Base-by-base conservation (phyloP, 2,329 filamentous ascomycete genomes). In the Botrytis sinoallii region DNA sequence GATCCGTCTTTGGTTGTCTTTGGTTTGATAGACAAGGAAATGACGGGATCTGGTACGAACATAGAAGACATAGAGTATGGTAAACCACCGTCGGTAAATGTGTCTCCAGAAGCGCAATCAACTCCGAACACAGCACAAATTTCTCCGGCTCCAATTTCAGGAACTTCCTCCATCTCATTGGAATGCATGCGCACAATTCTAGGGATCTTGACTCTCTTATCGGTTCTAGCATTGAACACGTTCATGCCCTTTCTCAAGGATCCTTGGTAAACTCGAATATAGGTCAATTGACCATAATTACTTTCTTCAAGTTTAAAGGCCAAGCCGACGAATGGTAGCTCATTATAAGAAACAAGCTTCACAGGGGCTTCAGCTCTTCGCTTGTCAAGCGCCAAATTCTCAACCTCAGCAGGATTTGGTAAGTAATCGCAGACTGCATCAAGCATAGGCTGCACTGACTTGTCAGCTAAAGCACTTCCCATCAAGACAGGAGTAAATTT, bases 281-380 rank as follows among this genome's bases (percentile, higher is more conserved):
- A 99, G 72, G 96, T 99, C 81, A 99, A 89, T 84, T 99, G 96
- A 61, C 96, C 96, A 80, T 97, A 99, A 83, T 97, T 98, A 85
- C 95, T 97, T 85, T 99, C 96, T 87, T 99, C 96, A 35, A 99
- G 90, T 87, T 99, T 99, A 88, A 99, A 99, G 16, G 96, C 96
- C 76, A 99, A 87, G 68, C 96, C 96, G 73, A 98, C 94, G 80
- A 98, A 98, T 0, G 96, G 96, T 38, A 97, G 86, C 35, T 93
- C 92, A 84, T 97, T 96, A 86, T 98, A 98, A 1, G 95, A 94
- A 29, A 98, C 90, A 73, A 99, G 89, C 82, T 95, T 92, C 75
- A 97, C 95, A 3, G 90, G 88, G 67, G 91, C 89, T 83, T 99
- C 96, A 61, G 86, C 86, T 79, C 92, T 90, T 81, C 91, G 89